Base-by-base conservation (phyloP, 306 rosid species). In the Hippophae rhamnoides region DNA sequence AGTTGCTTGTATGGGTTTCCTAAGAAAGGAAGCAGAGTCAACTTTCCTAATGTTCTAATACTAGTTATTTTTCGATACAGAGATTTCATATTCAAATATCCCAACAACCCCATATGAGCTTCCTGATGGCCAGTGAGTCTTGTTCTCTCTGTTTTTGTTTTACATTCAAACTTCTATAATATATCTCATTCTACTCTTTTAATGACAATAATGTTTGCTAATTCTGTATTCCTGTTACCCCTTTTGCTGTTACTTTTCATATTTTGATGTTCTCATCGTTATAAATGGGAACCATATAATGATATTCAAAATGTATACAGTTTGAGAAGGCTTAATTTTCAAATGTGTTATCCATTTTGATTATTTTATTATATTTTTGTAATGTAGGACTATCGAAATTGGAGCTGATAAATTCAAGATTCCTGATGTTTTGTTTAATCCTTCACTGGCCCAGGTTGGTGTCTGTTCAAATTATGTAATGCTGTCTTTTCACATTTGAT, bases 41-140 rank as follows among this genome's bases (percentile, higher is more conserved):
- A 59, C 50, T 48, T 53, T 48, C 26, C 54, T 40, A 66, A 27
- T 60, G 10, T 64, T 64, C 52, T 49, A 62, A 58, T 63, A 43
- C 50, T 64, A 74, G 49, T 10, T 52, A 54, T 68, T 48, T 69
- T 13, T 51, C 45, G 11, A 61, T 69, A 57, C 86, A 92, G 99
- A 92, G 78, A 92, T 63, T 58, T 77, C 97, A 25, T 93, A 93
- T 81, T 93, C 97, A 41, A 93, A 93, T 79, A 93, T 93, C 68
- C 99, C 99, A 53, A 93, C 77, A 84, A 93, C 99, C 49, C 64
- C 99, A 9, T 93, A 88, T 60, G 99, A 93, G 78, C 99, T 93
- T 64, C 99, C 99, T 73, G 99, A 93, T 78, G 99, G 99, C 90
- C 99, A 93, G 99, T 93, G 79, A 93, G 99, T 82, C 47, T 43